Base-by-base conservation (phyloP, 106 monocot genomes). In the Dactylorhiza incarnata region DNA sequence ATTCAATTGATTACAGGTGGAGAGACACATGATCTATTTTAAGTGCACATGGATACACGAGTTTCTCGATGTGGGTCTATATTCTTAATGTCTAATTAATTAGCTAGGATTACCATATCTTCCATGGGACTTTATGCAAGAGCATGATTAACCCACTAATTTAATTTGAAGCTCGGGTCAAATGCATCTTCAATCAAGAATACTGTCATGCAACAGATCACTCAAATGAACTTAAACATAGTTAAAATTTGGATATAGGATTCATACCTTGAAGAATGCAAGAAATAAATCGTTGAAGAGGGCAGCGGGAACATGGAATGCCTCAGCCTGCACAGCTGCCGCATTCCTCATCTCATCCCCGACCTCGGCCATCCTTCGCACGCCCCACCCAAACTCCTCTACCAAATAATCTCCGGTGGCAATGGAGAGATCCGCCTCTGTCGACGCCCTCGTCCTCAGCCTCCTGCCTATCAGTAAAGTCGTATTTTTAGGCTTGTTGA, bases 311-410 rank as follows among this genome's bases (percentile, higher is more conserved):
- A 75, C 82, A 82, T 95, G 92, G 67, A 95, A 95, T 6, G 95
- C 95, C 75, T 93, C 92, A 68, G 92, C 95, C 78, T 95, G 93
- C 5, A 95, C 90, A 53, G 76, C 62, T 55, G 95, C 92, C 59
- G 89, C 95, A 47, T 67, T 84, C 83, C 81, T 85, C 84, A 95
- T 80, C 86, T 95, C 95, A 29, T 93, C 90, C n/a, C 74, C 82
- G 0, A 74, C 83, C 79, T 79, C 43, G 7, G 6, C 55, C 90
- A 90, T 84, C 72, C 85, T 90, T 81, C 95, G 88, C 73, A 95
- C 92, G 15, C 92, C 88, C 95, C 95, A 95, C 14, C 92, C 92
- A 62, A 74, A 88, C 70, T 83, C 88, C 25, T 75, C 81, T 73
- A 77, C 85, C 72, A 95, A 48, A 58, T 88, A 89, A 75, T 72